Evolutionary conservation across 192 early-diverging fungal species (phyloP).

Genomic region (Geranomyces variabilis): DNA sequence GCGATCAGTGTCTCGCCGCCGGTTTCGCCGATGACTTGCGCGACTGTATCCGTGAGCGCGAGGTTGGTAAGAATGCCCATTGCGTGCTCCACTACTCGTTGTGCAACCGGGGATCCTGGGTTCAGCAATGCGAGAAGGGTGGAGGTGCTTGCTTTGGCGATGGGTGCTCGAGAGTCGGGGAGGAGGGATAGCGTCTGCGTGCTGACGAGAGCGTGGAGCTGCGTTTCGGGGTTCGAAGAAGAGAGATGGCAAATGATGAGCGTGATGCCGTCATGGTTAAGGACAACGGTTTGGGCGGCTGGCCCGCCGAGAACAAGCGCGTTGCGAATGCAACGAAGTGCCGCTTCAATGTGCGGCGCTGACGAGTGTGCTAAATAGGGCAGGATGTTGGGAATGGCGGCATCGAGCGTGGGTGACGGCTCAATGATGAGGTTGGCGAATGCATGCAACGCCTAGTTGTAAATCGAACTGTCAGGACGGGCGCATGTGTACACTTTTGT

Average conservation of each 20-base stretch:
- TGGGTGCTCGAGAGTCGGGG: neutral
- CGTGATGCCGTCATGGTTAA: neutral
- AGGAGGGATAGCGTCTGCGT: neutral
- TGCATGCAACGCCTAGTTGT: conserved; percentile 17
- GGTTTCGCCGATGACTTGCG: conserved; percentile 6
- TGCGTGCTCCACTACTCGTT: neutral
- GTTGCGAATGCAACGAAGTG: conserved; percentile 25
- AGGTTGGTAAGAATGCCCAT: conserved; percentile 21
- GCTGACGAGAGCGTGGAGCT: neutral
- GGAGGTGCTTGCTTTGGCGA: neutral
- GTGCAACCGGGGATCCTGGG: neutral
- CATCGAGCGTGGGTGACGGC: neutral
- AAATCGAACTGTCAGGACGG: too few relatives aligned
- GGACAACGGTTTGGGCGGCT: neutral
- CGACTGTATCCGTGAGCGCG: conserved; percentile 9
- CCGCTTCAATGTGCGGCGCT: neutral
- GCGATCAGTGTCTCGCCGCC: neutral
- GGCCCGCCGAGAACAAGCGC: conserved; percentile 10
- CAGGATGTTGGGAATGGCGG: neutral
- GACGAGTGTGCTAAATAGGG: neutral
- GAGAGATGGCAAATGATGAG: neutral
- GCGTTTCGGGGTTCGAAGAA: neutral
- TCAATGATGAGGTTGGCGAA: conserved; percentile 20
- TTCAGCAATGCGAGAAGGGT: neutral
- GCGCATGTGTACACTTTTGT: too few relatives aligned